Evolutionary conservation across 352 stramenopile species (phyloP).

Genomic region (Pythium insidiosum): DNA sequence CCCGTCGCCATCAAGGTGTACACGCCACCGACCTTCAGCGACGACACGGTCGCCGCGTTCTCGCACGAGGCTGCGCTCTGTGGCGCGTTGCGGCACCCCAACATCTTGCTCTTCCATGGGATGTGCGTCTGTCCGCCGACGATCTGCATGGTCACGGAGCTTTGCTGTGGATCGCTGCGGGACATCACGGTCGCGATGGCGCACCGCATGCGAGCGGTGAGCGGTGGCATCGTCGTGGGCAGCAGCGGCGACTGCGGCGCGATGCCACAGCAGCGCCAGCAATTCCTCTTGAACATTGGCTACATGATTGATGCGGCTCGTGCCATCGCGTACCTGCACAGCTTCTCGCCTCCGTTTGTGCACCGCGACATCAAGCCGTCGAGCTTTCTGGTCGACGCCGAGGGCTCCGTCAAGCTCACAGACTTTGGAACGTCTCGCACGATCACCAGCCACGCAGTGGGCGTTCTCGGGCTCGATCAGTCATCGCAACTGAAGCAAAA

Average conservation of each 20-base stretch:
- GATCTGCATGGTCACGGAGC: conserved; percentile 66
- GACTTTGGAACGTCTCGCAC: conserved; percentile 67
- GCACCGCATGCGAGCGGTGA: neutral
- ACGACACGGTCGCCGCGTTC: conserved; percentile 47
- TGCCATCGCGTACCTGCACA: conserved; percentile 63
- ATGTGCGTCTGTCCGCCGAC: conserved; percentile 70
- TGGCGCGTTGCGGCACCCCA: conserved; percentile 38
- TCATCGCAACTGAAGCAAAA: too few species aligned
- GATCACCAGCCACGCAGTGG: conserved; percentile 13
- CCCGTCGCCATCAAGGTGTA: conserved; percentile 62
- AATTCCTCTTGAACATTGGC: conserved; percentile 52
- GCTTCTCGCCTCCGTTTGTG: conserved; percentile 60
- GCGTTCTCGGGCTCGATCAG: too few species aligned
- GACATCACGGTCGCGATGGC: conserved; percentile 18
- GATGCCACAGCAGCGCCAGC: conserved; percentile 12
- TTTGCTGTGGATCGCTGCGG: conserved; percentile 56
- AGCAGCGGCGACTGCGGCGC: too few species aligned
- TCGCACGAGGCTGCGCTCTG: conserved; percentile 45
- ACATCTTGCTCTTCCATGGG: conserved; percentile 38
- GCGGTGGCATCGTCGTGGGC: too few species aligned
- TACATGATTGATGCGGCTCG: conserved; percentile 63
- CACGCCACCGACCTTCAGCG: conserved; percentile 36
- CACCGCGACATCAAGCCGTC: conserved; percentile 67
- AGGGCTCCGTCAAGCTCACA: conserved; percentile 61
- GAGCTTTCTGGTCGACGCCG: conserved; percentile 71